Conservation (phyloP, 768 basidiomycete genomes). For the Sarcomyxa edulis region DNA sequence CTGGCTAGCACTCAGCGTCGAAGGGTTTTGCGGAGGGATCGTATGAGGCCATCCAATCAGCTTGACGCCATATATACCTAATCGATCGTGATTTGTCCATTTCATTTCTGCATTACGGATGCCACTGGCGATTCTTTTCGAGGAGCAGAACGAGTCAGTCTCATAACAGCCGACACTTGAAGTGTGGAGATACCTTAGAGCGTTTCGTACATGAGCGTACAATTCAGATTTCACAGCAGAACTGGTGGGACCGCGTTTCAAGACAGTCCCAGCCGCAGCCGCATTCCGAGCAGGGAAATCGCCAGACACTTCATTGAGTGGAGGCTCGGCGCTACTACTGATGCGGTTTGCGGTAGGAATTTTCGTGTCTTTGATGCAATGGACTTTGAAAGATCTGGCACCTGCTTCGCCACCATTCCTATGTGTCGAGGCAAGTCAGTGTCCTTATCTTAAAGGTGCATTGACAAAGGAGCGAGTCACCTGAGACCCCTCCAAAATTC, state of each 20-base stretch:
- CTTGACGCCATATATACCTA: slow-evolving; percentile 52
- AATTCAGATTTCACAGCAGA: slow-evolving; percentile 46
- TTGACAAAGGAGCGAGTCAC: too few species aligned
- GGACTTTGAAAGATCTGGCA: slow-evolving; percentile 47
- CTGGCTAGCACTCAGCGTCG: slow-evolving; percentile 46
- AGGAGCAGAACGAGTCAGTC: neutral
- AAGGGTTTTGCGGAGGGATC: slow-evolving; percentile 60
- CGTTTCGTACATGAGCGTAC: slow-evolving; percentile 48
- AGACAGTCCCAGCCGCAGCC: slow-evolving; percentile 13
- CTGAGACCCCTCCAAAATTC: slow-evolving; percentile 64
- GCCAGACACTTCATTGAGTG: slow-evolving; percentile 6
- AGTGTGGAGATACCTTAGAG: slow-evolving; percentile 39
- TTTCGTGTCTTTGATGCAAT: slow-evolving; percentile 29
- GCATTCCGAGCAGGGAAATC: slow-evolving; percentile 9
- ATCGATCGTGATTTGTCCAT: slow-evolving; percentile 61
- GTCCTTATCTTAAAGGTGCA: too few species aligned
- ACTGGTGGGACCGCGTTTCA: slow-evolving; percentile 23
- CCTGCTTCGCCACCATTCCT: slow-evolving; percentile 56
- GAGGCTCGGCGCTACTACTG: too few species aligned
- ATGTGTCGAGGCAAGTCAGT: too few species aligned
- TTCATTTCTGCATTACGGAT: slow-evolving; percentile 69
- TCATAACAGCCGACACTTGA: slow-evolving; percentile 5
- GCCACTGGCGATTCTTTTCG: slow-evolving; percentile 45
- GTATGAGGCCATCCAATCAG: slow-evolving; percentile 60
- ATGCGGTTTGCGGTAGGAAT: slow-evolving; percentile 10